Conservation (phyloP, 306 rosid genomes). For the Spatholobus suberectus region DNA sequence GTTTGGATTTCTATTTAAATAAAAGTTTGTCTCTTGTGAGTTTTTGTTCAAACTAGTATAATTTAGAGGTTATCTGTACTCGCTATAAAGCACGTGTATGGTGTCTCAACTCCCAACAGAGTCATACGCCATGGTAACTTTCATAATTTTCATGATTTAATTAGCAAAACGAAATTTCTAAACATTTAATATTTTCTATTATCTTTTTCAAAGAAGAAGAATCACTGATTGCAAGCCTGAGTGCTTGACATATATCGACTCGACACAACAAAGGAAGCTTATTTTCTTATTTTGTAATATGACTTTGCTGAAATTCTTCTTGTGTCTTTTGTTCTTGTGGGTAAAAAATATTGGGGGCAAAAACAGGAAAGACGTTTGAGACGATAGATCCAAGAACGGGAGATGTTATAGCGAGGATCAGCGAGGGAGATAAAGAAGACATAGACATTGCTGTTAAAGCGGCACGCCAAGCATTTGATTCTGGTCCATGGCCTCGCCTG, state of each 20-base stretch:
- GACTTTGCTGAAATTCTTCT: neutral
- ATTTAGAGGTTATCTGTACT: neutral
- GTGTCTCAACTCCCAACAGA: too few species aligned
- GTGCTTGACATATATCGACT: too few species aligned
- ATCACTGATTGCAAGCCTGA: too few species aligned
- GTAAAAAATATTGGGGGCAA: too few species aligned
- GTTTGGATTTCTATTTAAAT: too few species aligned
- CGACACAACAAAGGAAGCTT: neutral
- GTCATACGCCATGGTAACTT: too few species aligned
- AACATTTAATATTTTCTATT: neutral
- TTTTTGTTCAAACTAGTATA: too few species aligned
- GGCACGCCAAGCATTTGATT: constrained; percentile 80
- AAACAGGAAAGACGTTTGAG: constrained; percentile 76
- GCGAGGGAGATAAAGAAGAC: constrained; percentile 75
- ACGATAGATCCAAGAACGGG: constrained; percentile 83
- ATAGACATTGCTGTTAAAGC: constrained; percentile 81
- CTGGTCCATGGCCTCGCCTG: constrained; percentile 89
- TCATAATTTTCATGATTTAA: neutral
- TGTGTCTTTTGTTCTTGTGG: too few species aligned
- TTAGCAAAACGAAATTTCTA: neutral
- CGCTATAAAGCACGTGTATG: too few species aligned
- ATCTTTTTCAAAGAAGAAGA: too few species aligned
- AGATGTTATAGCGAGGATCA: constrained; percentile 61
- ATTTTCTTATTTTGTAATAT: neutral
- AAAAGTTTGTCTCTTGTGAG: too few species aligned